Base-by-base conservation (phyloP, 495 filamentous ascomycete genomes). In the Penicillium ucsense region DNA sequence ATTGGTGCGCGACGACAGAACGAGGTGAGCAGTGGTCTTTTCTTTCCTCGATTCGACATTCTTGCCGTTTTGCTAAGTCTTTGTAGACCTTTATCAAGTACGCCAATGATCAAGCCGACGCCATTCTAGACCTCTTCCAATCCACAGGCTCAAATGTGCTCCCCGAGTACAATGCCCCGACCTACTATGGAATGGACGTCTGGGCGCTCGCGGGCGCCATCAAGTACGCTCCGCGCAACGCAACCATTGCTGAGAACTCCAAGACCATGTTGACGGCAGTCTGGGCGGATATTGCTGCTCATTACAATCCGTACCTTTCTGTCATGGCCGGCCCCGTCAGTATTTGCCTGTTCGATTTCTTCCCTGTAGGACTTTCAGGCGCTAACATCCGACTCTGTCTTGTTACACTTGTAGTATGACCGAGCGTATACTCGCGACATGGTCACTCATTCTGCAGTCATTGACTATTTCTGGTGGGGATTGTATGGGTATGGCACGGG, bases 391-490 rank as follows among this genome's bases (percentile, higher is more conserved):
- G 44, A 50, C n/a, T 31, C 41, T 8, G 29, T 46, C 1, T 28
- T n/a, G n/a, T n/a, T n/a, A n/a, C n/a, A n/a, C n/a, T n/a, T 45
- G 42, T 43, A 58, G 48, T 62, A 62, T 32, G 59, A 62, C 35
- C 51, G 59, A 20, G 59, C 57, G 8, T 59, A 64, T 33, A 61
- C 51, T 10, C 53, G 61, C 28, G 61, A 64, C 39, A 52, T 64
- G 43, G 53, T 57, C 10, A 43, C 46, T 9, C 50, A 64, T 35
- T 57, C 55, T 7, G 57, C 61, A 8, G 53, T 58, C 7, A 42
- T 64, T 8, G 47, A 55, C 6, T 51, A 57, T 31, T 64, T 58
- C 48, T 64, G 53, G 46, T 64, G 61, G 61, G 58, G 55, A 30
- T 40, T 64, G 0, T 55, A 51, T 20, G 61, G 61, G 2, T 60